Evolutionary conservation across 176 grass and related monocot species (phyloP), one percentile per base, ranked within the genome.

Genomic region (Bromus sterilis): DNA sequence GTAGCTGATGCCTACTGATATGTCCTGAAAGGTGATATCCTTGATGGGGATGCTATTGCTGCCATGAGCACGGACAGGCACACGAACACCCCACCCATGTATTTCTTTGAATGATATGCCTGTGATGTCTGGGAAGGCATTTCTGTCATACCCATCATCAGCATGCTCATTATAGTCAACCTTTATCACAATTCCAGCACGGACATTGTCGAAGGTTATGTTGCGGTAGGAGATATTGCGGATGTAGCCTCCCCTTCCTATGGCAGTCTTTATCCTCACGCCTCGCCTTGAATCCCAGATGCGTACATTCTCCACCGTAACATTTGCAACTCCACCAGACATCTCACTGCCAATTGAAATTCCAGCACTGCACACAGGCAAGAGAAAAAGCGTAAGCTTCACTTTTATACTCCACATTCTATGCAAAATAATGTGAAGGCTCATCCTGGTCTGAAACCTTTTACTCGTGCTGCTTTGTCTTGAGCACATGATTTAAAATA

Each of bases 321-420:
- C 81, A 67, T 97, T 94, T 80, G 82, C 88, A 82, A 97, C 77
- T 75, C 94, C 94, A 56, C 94, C 91, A 13, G 94, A 97, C 94
- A 97, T 97, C 74, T 97, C 94, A 79, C 94, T 97, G 16, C 94
- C 94, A 75, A 97, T 93, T 57, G 95, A 98, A 87, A 98, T 92
- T 63, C 92, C 94, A 84, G 91, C 94, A 83, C 91, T 97, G 89
- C 59, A 85, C n/a, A 79, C 16, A 83, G 53, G 55, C 21, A 76
- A 39, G 24, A 63, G 4, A 60, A 72, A 33, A 29, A 15, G 31
- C 46, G 51, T 83, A 75, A 89, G 64, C 41, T 43, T 71, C 41
- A 76, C 23, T 23, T 37, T 12, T 53, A 87, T 15, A 32, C 2
- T 71, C 80, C 9, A 26, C 13, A 78, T 37, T 89, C 37, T 78